phyloP scores from a whole-genome alignment of 106 monocot species.

The Dioscorea zingiberensis region DNA sequence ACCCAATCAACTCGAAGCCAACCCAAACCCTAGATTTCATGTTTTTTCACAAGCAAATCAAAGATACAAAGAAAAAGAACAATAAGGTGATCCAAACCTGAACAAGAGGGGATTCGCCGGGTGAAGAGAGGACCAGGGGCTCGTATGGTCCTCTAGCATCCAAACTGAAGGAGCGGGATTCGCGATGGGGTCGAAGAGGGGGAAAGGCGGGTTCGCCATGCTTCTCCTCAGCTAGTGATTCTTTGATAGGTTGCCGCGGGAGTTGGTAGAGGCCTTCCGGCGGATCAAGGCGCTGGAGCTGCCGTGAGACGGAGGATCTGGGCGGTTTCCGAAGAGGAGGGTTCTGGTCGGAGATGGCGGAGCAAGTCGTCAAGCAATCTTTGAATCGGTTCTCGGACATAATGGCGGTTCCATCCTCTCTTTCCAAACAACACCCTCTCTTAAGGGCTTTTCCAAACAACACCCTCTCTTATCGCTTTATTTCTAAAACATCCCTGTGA shows the following conservation, averaged over 20 bases:
- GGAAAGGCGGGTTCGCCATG: background rate
- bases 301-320: conserved; percentile 70
- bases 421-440: too few relatives aligned
- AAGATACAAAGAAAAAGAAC: too few relatives aligned
- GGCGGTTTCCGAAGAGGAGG: conserved; percentile 54
- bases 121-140: conserved; percentile 62
- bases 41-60: too few relatives aligned
- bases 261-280: background rate
- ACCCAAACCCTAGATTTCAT: too few relatives aligned
- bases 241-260: background rate
- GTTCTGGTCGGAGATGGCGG: background rate
- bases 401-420: too few relatives aligned
- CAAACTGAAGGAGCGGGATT: background rate
- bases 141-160: conserved; percentile 52
- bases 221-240: background rate
- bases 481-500: too few relatives aligned
- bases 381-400: conserved; percentile 61
- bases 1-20: too few relatives aligned
- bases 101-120: conserved; percentile 28
- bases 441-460: too few relatives aligned
- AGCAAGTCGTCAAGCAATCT: conserved; percentile 41
- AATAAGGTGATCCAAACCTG: too few relatives aligned
- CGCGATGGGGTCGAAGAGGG: background rate
- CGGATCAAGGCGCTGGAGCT: conserved; percentile 62
- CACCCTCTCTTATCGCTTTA: too few relatives aligned